These are phyloP conservation scores for Penicillium concentricum DNA, from an alignment of 2,329 filamentous ascomycete species.

Conservation along the genomic window DNA sequence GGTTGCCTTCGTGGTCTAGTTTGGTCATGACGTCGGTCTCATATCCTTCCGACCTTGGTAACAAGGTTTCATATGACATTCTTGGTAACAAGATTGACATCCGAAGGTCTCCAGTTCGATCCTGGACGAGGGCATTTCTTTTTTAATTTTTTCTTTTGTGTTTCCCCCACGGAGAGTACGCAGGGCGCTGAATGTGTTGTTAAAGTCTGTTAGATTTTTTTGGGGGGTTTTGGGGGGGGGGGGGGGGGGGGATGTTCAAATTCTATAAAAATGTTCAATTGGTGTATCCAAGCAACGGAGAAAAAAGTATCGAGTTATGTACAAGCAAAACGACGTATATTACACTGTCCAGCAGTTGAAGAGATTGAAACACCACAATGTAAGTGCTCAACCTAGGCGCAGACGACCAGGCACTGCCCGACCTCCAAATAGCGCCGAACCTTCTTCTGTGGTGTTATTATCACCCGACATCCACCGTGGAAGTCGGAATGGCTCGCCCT, in stretches of 20 bases:
- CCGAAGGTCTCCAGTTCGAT: constrained; percentile 28
- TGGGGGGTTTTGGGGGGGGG: no score
- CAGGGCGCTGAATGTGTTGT: no score
- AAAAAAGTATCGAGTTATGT: constrained; percentile 11
- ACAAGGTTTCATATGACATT: constrained; percentile 13
- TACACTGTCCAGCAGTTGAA: constrained; percentile 23
- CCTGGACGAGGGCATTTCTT: constrained; percentile 22
- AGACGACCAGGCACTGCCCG: constrained; percentile 41
- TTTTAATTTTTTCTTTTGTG: not conserved
- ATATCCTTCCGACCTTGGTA: constrained; percentile 8
- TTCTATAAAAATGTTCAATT: not conserved
- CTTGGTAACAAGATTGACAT: constrained; percentile 24
- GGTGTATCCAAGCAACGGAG: not conserved
- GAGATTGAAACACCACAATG: constrained; percentile 12
- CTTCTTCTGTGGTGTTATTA: constrained; percentile 35
- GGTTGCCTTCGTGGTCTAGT: constrained; percentile 24
- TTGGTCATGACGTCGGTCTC: constrained; percentile 28
- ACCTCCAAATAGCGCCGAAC: constrained; percentile 42
- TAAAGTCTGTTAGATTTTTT: no score
- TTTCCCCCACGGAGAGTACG: not conserved
- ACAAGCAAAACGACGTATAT: constrained; percentile 19
- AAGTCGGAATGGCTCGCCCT: constrained; percentile 69
- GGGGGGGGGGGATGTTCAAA: no score
- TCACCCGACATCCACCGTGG: constrained; percentile 77
- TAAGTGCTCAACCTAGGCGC: constrained; percentile 30